Conservation (phyloP, 179 eudicot genomes). For the Spergularia azorica region DNA sequence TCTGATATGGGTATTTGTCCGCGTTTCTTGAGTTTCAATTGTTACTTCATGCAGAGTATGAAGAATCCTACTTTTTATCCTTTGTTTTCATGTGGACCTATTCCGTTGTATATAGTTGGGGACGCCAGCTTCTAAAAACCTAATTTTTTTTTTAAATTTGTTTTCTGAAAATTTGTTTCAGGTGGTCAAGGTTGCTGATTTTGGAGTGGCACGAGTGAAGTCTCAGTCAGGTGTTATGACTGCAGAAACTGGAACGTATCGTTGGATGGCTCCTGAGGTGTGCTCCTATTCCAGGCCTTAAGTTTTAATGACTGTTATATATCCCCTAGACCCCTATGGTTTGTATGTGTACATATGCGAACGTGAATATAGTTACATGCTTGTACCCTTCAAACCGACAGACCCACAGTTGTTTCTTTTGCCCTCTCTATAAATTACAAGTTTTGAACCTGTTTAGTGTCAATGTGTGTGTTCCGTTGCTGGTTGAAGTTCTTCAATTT, state of each 20-base stretch:
- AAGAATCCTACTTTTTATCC: not conserved
- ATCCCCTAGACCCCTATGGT: not conserved
- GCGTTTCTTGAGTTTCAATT: not conserved
- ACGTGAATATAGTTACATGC: not conserved
- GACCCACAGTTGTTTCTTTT: not conserved
- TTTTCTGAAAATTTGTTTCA: constrained; percentile 23
- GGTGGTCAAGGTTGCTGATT: constrained; percentile 87
- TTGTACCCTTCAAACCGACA: too few species aligned
- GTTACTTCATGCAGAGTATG: not conserved
- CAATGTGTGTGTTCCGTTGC: not conserved
- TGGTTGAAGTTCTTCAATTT: constrained; percentile 1
- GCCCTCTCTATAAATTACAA: not conserved
- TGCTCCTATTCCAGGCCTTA: constrained; percentile 3
- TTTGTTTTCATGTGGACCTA: not conserved
- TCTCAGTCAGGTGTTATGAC: constrained; percentile 84
- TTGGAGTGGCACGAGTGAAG: constrained; percentile 84
- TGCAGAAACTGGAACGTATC: constrained; percentile 84
- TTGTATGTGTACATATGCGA: not conserved
- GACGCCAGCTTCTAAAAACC: not conserved
- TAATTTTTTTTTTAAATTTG: not conserved
- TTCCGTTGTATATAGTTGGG: not conserved
- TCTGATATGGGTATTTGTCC: not conserved
- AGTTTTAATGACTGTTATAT: not conserved
- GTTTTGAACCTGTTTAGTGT: not conserved
- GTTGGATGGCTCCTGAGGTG: constrained; percentile 98